Evolutionary conservation across 768 basidiomycete genomes (phyloP).

Genomic region (Mycena kentingensis): DNA sequence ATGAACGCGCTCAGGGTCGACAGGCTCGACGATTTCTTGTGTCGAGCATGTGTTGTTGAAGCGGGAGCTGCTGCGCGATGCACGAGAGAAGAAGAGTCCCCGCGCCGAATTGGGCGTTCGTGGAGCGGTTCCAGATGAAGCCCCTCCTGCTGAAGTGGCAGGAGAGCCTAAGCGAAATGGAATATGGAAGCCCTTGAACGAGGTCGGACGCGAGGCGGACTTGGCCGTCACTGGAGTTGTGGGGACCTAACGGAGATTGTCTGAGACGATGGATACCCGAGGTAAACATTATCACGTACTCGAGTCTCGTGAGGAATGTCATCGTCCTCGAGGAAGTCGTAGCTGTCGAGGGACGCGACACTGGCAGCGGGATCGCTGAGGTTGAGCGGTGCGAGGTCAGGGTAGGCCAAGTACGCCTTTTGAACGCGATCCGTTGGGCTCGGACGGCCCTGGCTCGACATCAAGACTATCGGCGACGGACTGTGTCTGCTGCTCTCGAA

Average conservation of each 20-base stretch:
- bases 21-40: conserved; percentile 53
- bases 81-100: conserved; percentile 47
- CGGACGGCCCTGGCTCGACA: conserved; percentile 16
- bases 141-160: conserved; percentile 35
- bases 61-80: conserved; percentile 37
- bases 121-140: conserved; percentile 37
- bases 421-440: conserved; percentile 30
- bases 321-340: conserved; percentile 53
- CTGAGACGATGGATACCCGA: conserved; percentile 3
- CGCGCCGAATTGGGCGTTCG: conserved; percentile 39
- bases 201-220: conserved; percentile 31
- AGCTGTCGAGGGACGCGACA: conserved; percentile 42
- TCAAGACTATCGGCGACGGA: conserved; percentile 19
- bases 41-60: conserved; percentile 36
- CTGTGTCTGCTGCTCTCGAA: conserved; percentile 46
- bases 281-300: conserved; percentile 21
- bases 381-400: conserved; percentile 35
- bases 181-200: conserved; percentile 48
- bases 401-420: conserved; percentile 46
- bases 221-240: conserved; percentile 35
- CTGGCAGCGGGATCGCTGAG: conserved; percentile 20
- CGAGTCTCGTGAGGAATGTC: conserved; percentile 43
- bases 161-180: conserved; percentile 44
- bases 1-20: conserved; percentile 40
- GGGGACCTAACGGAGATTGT: conserved; percentile 30